Conservation (phyloP, 345 rosid species). For the Mallotus nudiflorus region DNA sequence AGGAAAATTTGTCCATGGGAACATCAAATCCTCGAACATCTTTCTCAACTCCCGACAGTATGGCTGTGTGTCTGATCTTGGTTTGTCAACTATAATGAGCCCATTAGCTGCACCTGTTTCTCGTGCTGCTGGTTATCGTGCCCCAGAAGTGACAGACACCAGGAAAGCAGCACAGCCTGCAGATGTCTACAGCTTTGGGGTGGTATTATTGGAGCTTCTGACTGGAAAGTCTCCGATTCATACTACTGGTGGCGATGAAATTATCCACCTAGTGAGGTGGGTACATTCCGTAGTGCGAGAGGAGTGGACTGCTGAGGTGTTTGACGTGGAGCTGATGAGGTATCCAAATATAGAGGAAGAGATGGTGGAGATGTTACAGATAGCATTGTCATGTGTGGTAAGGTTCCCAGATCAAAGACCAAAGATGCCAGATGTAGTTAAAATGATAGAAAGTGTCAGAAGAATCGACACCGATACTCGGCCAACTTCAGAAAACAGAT, state of each 20-base stretch:
- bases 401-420: constrained; percentile 89
- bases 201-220: constrained; percentile 84
- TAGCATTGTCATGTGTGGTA: constrained; percentile 86
- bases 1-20: constrained; percentile 84
- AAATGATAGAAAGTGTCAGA: constrained; percentile 69
- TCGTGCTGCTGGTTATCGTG: constrained; percentile 91
- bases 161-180: constrained; percentile 86
- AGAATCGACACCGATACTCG: constrained; percentile 40
- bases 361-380: constrained; percentile 97
- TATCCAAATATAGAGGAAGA: constrained; percentile 95
- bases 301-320: constrained; percentile 98
- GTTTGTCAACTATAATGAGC: constrained; percentile 75
- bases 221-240: constrained; percentile 93
- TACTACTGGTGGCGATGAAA: constrained; percentile 79
- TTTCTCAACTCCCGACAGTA: constrained; percentile 60
- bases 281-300: constrained; percentile 97
- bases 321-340: constrained; percentile 85
- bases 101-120: constrained; percentile 72
- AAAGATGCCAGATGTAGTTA: constrained; percentile 71
- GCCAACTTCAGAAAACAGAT: constrained; percentile 46
- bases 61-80: constrained; percentile 87
- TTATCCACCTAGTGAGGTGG: constrained; percentile 93
- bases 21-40: constrained; percentile 89
- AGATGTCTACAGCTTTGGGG: constrained; percentile 95
- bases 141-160: constrained; percentile 92